Evolutionary conservation across 2,329 filamentous ascomycete genomes (phyloP).

Genomic region (Microdochium paspali): DNA sequence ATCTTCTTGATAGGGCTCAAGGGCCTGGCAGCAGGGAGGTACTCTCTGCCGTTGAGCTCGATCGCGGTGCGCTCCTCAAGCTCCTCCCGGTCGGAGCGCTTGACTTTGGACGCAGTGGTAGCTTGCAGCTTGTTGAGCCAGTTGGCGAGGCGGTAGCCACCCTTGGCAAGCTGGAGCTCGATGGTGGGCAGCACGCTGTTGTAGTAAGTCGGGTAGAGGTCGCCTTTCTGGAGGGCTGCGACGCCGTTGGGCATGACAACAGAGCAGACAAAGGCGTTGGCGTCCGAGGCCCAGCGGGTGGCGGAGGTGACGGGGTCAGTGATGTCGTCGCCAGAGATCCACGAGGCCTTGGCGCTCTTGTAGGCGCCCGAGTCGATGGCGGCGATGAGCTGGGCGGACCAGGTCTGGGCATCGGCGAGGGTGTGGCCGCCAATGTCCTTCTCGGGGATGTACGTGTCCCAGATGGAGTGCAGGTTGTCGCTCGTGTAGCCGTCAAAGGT

Average conservation of each 20-base stretch:
- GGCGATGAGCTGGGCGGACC: conserved; percentile 24
- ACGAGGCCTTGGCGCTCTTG: conserved; percentile 17
- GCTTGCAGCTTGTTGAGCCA: conserved; percentile 18
- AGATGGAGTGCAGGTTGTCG: conserved; percentile 38
- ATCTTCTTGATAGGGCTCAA: conserved; percentile 17
- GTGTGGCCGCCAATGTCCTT: conserved; percentile 25
- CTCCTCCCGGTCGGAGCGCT: neutral
- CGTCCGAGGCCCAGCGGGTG: conserved; percentile 30
- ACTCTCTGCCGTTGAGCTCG: conserved; percentile 13
- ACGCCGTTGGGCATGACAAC: conserved; percentile 29
- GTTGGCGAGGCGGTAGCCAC: conserved; percentile 23
- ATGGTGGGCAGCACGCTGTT: conserved; percentile 26
- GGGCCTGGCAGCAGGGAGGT: conserved; percentile 13
- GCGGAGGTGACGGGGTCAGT: conserved; percentile 25
- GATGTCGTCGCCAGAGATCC: conserved; percentile 27
- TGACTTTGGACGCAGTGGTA: conserved; percentile 9
- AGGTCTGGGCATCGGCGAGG: conserved; percentile 20
- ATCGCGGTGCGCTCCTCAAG: conserved; percentile 2
- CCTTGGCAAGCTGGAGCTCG: conserved; percentile 33
- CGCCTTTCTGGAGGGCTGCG: conserved; percentile 23
- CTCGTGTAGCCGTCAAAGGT: conserved; percentile 23
- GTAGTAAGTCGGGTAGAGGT: conserved; percentile 33
- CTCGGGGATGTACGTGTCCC: conserved; percentile 38
- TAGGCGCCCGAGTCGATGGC: conserved; percentile 26
- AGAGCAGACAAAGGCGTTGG: conserved; percentile 30